Base-by-base conservation (phyloP, 176 grass and related monocot species). In the Aegilops longissima region DNA sequence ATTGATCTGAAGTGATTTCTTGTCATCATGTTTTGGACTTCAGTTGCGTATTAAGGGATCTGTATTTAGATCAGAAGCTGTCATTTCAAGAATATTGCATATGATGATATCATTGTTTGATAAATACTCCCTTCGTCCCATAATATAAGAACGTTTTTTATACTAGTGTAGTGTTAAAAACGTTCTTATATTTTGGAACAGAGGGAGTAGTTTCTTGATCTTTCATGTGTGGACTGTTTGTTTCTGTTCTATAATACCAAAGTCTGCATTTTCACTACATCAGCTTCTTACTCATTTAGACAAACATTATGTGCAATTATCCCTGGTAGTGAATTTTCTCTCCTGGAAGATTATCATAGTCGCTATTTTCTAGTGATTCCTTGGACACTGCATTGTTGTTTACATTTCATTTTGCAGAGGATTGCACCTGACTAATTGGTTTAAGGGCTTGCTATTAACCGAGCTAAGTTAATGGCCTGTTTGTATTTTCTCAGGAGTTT, bases 401-500 rank as follows among this genome's bases (percentile, higher is more conserved):
- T 51, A 25, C 27, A 44, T 27, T 47, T 1, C 69, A 25, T 67
- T 47, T 61, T 78, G 18, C 24, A 9, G n/a, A 62, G 29, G 38
- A 52, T 52, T 54, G 30, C 27, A 11, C 25, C 16, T 12, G 27
- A 23, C 12, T 14, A 3, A 49, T 20, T 35, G 29, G 66, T 56
- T 56, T 7, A n/a, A 61, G 44, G n/a, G 30, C 2, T 66, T 70
- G 24, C 16, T 31, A 51, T 27, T 16, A 61, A 47, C 27, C 52
- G 54, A 83, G 5, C 30, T 74, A 12, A 49, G 2, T 38, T 67
- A 12, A 52, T 68, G 24, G 21, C 78, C 11, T 72, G 21, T 78
- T 66, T 80, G 51, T 20, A 20, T 27, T 52, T 40, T 88, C 30
- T 80, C 79, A 99, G 97, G 97, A 73, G 94, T 99, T 71, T 99